phyloP scores from a whole-genome alignment of 192 early-diverging fungal genomes.

The Podila epigama region DNA sequence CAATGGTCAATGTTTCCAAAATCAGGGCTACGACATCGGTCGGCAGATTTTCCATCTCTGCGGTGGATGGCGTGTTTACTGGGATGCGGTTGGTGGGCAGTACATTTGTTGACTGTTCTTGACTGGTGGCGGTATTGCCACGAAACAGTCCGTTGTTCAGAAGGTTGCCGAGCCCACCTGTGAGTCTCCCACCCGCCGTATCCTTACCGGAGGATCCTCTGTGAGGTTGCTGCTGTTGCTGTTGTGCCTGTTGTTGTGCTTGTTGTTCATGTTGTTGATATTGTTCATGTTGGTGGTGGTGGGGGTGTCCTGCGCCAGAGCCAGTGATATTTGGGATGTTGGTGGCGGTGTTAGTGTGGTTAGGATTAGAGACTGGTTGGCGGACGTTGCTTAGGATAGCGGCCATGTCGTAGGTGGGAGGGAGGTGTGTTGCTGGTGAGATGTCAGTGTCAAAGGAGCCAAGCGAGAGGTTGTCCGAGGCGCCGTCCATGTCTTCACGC shows the following conservation, averaged over 20 bases:
- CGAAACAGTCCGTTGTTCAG: too few species aligned
- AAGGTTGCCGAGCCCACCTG: not conserved
- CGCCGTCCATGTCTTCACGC: conserved; percentile 16
- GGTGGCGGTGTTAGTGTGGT: not conserved
- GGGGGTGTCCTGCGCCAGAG: too few species aligned
- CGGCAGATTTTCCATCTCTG: conserved; percentile 52
- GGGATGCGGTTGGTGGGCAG: conserved; percentile 19
- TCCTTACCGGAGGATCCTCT: too few species aligned
- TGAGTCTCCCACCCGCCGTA: too few species aligned
- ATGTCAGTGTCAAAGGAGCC: conserved; percentile 36
- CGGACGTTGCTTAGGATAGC: conserved; percentile 16
- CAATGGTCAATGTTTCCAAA: conserved; percentile 41
- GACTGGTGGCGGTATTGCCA: too few species aligned
- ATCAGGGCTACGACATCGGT: conserved; percentile 50
- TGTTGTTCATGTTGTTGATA: too few species aligned
- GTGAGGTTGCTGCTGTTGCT: not conserved
- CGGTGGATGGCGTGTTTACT: conserved; percentile 25
- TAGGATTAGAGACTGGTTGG: conserved; percentile 1
- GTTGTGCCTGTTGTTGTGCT: too few species aligned
- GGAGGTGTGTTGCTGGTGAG: conserved; percentile 9
- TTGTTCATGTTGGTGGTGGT: too few species aligned
- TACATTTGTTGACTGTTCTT: not conserved
- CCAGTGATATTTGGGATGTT: not conserved
- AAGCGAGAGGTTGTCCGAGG: conserved; percentile 35
- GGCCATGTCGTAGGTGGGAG: conserved; percentile 43